phyloP scores from a whole-genome alignment of 768 basidiomycete species.

The Suillus placidus region DNA sequence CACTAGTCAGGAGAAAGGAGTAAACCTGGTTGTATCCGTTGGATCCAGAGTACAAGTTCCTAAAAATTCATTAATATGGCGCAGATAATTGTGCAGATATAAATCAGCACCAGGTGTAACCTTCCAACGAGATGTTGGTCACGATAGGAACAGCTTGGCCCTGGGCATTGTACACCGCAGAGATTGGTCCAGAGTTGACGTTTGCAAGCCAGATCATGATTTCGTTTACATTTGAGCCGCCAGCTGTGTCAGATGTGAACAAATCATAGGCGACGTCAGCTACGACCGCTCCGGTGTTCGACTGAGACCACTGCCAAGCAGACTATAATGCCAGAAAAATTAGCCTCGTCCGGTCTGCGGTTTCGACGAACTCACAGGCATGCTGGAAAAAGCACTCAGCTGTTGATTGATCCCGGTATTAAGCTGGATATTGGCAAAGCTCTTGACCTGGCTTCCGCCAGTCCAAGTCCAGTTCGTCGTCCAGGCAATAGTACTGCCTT shows the following conservation, averaged over 20 bases:
- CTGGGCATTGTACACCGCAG: constrained; percentile 45
- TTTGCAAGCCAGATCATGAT: constrained; percentile 73
- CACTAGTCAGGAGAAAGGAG: constrained; percentile 47
- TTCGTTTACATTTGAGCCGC: constrained; percentile 47
- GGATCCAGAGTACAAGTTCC: constrained; percentile 57
- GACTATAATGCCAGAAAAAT: constrained; percentile 36
- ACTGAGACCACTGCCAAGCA: constrained; percentile 60
- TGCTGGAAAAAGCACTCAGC: constrained; percentile 54
- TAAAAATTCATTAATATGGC: constrained; percentile 19
- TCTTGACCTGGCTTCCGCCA: constrained; percentile 54
- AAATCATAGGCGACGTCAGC: constrained; percentile 65
- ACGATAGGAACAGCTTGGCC: constrained; percentile 52
- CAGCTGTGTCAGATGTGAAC: constrained; percentile 56
- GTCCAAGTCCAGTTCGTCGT: constrained; percentile 55
- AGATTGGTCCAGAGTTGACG: constrained; percentile 60
- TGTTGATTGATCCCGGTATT: constrained; percentile 54
- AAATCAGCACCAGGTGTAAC: constrained; percentile 49
- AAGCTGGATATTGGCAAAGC: constrained; percentile 60
- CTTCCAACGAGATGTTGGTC: constrained; percentile 45
- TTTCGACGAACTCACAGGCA: constrained; percentile 47
- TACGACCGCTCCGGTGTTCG: constrained; percentile 44
- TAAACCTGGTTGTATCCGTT: constrained; percentile 58
- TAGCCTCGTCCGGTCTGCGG: not conserved
- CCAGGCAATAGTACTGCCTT: constrained; percentile 51
- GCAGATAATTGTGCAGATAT: not conserved